A percentile compares a stretch with the other conserved stretches of the same genome.
Conservation (phyloP, 768 basidiomycete species). For the Kwoniella dejecticola region DNA sequence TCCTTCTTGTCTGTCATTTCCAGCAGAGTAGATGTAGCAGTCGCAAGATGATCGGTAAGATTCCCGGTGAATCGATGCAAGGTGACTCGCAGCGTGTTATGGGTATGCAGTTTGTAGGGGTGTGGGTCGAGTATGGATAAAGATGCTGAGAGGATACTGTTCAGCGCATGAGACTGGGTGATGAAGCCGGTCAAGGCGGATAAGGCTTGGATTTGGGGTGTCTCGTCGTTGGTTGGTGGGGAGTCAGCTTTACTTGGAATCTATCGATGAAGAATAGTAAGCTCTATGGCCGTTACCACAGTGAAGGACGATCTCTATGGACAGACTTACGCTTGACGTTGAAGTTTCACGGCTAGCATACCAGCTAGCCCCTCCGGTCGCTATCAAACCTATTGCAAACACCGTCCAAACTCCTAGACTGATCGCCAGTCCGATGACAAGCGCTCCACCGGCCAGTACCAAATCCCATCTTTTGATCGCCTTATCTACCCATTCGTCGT, state of each 20-base stretch:
- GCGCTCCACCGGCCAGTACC: conserved; percentile 19
- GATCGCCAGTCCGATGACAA: conserved; percentile 7
- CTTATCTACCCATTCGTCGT: background rate
- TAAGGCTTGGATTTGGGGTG: conserved; percentile 8
- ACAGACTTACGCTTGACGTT: too few relatives aligned
- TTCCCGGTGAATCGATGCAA: conserved; percentile 32
- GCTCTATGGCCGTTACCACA: too few relatives aligned
- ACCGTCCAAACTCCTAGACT: conserved; percentile 20
- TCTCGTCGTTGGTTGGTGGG: background rate
- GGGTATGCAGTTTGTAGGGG: conserved; percentile 2
- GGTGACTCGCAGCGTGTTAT: conserved; percentile 30
- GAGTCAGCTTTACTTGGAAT: background rate
- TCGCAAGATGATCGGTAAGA: conserved; percentile 40
- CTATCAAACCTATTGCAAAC: background rate
- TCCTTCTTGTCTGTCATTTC: conserved; percentile 34
- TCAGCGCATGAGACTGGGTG: conserved; percentile 22
- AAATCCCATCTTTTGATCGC: conserved; percentile 32
- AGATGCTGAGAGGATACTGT: conserved; percentile 24
- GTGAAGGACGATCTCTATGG: too few relatives aligned
- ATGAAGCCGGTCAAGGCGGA: conserved; percentile 22
- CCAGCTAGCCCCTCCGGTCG: too few relatives aligned
- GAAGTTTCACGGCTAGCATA: too few relatives aligned
- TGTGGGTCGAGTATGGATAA: conserved; percentile 25
- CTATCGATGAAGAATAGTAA: too few relatives aligned
- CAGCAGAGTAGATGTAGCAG: conserved; percentile 35